Evolutionary conservation across 495 filamentous ascomycete species (phyloP).

Genomic region (Aspergillus baeticus): DNA sequence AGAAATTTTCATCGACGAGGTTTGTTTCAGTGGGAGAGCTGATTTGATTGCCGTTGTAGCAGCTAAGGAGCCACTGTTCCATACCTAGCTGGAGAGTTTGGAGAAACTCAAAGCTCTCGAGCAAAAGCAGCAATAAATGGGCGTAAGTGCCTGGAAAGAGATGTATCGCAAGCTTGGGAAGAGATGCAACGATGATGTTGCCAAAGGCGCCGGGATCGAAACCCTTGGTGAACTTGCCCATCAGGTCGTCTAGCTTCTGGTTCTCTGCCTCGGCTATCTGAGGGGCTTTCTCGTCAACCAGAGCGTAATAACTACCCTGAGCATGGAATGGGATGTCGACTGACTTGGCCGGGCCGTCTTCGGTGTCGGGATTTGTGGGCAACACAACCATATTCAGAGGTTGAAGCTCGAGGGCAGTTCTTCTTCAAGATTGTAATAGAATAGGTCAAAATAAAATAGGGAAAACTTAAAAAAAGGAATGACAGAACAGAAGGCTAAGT

Average conservation of each 20-base stretch:
- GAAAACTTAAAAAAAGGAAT: background rate
- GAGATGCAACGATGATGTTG: constrained; percentile 1
- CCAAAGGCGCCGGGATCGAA: constrained; percentile 23
- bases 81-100: constrained; percentile 17
- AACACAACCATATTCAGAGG: constrained; percentile 1
- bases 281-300: constrained; percentile 15
- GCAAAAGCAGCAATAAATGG: constrained; percentile 24
- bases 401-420: background rate
- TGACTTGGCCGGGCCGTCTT: background rate
- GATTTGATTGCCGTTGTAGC: constrained; percentile 2
- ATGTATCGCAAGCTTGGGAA: constrained; percentile 10
- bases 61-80: constrained; percentile 16
- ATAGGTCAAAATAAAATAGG: background rate
- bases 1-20: constrained; percentile 17
- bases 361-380: background rate
- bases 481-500: background rate
- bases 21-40: constrained; percentile 1
- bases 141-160: constrained; percentile 24
- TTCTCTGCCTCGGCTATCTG: constrained; percentile 14
- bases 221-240: constrained; percentile 20
- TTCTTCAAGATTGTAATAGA: background rate
- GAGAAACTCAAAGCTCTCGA: constrained; percentile 11
- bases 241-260: constrained; percentile 14
- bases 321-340: constrained; percentile 15
- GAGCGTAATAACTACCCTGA: background rate